phyloP scores from a whole-genome alignment of 768 basidiomycete genomes.

The Mycena epipterygia region DNA sequence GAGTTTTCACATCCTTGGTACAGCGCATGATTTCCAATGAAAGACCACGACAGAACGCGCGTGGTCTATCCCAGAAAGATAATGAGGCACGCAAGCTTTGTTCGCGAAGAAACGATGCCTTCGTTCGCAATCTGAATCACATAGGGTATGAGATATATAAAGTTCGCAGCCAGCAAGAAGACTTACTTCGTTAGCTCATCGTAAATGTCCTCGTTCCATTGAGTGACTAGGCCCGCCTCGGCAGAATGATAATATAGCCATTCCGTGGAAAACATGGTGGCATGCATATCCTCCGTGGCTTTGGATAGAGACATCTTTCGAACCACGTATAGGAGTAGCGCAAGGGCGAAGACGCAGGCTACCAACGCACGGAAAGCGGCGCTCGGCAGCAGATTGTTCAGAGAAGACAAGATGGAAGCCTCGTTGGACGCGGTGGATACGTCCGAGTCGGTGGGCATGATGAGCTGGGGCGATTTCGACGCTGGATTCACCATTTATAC shows the following conservation, averaged over 20 bases:
- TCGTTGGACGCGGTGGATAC: conserved; percentile 19
- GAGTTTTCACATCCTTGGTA: neutral
- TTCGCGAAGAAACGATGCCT: conserved; percentile 23
- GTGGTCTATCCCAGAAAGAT: neutral
- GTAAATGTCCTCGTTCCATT: neutral
- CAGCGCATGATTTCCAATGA: conserved; percentile 19
- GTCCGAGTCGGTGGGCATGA: conserved; percentile 8
- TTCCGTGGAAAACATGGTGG: neutral
- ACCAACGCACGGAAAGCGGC: neutral
- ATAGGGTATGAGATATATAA: neutral
- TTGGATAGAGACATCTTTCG: neutral
- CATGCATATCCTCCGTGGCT: neutral
- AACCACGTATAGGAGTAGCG: neutral
- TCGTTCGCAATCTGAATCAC: conserved; percentile 8
- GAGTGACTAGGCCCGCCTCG: conserved; percentile 10
- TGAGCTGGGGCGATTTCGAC: neutral
- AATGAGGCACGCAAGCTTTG: conserved; percentile 15
- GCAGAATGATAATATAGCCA: conserved; percentile 4
- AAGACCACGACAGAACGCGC: conserved; percentile 8
- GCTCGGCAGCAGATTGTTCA: conserved; percentile 7
- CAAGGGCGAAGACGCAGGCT: neutral
- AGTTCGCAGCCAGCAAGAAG: neutral
- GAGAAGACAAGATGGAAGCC: conserved; percentile 15
- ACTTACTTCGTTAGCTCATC: neutral
- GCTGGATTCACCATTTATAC: neutral